phyloP scores from a whole-genome alignment of 1,139 yeast genomes.

The Nadsonia starkeyi-henricii region DNA sequence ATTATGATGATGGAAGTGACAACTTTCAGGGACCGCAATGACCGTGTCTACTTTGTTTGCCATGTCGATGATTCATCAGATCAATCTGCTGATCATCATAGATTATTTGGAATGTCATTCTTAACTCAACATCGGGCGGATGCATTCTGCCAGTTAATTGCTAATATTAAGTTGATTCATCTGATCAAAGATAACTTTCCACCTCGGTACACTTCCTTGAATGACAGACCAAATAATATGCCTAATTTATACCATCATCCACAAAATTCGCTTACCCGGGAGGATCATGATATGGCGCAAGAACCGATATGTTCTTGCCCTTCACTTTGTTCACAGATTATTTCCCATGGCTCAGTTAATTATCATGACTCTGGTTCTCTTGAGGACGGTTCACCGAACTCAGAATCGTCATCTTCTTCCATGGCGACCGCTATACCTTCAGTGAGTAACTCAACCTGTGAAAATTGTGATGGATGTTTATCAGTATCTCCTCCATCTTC shows the following conservation, averaged over 20 bases:
- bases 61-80: no score
- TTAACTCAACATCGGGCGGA: conserved; percentile 16
- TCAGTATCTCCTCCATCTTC: no score
- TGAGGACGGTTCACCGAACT: neutral
- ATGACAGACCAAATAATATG: no score
- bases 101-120: conserved; percentile 19
- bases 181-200: conserved; percentile 19
- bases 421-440: no score
- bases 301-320: neutral
- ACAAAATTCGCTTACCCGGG: no score
- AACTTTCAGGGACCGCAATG: conserved; percentile 9
- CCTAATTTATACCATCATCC: no score
- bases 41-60: conserved; percentile 14
- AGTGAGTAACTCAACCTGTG: no score
- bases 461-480: no score
- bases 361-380: neutral
- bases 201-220: conserved; percentile 14
- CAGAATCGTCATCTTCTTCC: neutral
- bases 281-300: no score
- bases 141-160: conserved; percentile 18
- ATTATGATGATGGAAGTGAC: conserved; percentile 19
- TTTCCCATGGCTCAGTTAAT: neutral
- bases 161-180: conserved; percentile 22
- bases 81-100: conserved; percentile 1
- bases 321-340: neutral